phyloP scores from a whole-genome alignment of 73 alveolate species.

The Breviolum minutum region DNA sequence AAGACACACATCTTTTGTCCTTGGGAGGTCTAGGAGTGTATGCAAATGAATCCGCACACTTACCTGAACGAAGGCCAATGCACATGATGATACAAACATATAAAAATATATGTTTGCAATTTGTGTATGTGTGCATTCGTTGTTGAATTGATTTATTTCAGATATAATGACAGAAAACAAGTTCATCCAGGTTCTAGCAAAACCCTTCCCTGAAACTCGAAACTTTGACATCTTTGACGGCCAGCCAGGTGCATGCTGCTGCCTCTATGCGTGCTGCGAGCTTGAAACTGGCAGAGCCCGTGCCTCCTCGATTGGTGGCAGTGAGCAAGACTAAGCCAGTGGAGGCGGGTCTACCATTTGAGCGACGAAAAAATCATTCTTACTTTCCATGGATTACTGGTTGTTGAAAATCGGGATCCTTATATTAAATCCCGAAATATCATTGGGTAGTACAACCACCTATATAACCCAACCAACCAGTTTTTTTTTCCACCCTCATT shows the following conservation, averaged over 20 bases:
- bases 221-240: not conserved
- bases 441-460: too few species aligned
- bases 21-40: too few species aligned
- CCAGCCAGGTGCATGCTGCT: constrained; percentile 37
- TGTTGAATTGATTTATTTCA: not conserved
- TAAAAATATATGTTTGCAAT: too few species aligned
- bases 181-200: not conserved
- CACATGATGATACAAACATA: too few species aligned
- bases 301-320: constrained; percentile 95
- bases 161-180: not conserved
- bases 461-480: too few species aligned
- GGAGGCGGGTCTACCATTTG: constrained; percentile 95
- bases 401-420: not conserved
- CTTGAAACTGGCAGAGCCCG: not conserved
- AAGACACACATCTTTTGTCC: too few species aligned
- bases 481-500: too few species aligned
- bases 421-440: not conserved
- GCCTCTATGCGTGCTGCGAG: constrained; percentile 40
- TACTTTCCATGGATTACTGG: too few species aligned
- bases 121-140: not conserved
- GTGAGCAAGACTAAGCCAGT: constrained; percentile 98
- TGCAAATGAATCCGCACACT: too few species aligned
- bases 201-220: not conserved
- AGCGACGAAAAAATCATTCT: too few species aligned
- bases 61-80: too few species aligned